phyloP scores from a whole-genome alignment of 257 asterid species.

The Jasminum sambac region DNA sequence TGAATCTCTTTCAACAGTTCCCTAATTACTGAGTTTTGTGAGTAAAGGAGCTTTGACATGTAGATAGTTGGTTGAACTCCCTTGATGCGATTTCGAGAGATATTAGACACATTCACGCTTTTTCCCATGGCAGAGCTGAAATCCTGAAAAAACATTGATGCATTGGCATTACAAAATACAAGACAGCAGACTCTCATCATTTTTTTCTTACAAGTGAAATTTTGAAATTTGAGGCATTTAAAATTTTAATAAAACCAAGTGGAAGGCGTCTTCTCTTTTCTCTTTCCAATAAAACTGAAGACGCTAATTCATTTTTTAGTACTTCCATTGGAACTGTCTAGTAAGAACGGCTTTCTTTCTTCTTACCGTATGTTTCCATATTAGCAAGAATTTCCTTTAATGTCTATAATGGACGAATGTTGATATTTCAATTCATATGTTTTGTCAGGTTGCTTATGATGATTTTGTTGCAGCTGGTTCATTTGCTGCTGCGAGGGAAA shows the following conservation, averaged over 20 bases:
- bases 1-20: conserved; percentile 12
- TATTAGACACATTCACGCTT: background rate
- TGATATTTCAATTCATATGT: conserved; percentile 18
- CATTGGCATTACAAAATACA: background rate
- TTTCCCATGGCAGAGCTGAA: too few relatives aligned
- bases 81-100: background rate
- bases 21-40: conserved; percentile 3
- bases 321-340: conserved; percentile 16
- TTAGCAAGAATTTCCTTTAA: background rate
- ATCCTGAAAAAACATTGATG: background rate
- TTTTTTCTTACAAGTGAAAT: background rate
- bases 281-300: background rate
- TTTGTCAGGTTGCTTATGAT: conserved; percentile 75
- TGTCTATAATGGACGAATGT: background rate
- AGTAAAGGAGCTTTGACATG: conserved; percentile 12
- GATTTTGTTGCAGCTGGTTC: conserved; percentile 96
- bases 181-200: background rate
- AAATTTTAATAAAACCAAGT: background rate
- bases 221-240: background rate
- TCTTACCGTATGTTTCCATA: background rate
- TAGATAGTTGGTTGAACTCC: conserved; percentile 4
- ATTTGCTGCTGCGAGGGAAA: conserved; percentile 87
- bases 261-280: background rate
- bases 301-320: conserved; percentile 11
- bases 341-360: conserved; percentile 4